Evolutionary conservation across 257 asterid genomes (phyloP), one percentile per base, ranked within the genome.

Genomic region (Leptodermis oblonga): DNA sequence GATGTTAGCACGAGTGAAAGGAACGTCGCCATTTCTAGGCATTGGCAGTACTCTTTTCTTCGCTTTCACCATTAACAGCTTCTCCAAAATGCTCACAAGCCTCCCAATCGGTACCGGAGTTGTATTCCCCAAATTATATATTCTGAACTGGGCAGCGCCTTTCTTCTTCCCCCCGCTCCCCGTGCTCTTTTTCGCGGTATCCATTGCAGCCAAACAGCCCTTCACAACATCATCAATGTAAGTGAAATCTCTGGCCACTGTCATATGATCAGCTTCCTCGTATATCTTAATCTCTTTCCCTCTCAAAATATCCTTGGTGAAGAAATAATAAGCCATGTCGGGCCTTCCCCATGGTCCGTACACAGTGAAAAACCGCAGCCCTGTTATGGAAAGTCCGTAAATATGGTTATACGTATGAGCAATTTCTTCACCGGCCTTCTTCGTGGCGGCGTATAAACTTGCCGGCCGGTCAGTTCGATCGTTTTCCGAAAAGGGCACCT

Each of bases 291-390:
- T 90, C 82, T 83, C 88, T 51, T 90, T 90, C 17, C 96, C 86
- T 67, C 81, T 80, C 69, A 90, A 64, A 18, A 90, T 90, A 77
- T 90, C 95, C 76, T 78, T 90, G 0, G 97, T 90, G 55, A 90
- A 90, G 87, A 85, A 88, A 61, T 78, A 90, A 64, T 90, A 90
- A 2, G 95, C 95, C 97, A 90, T 90, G 41, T 90, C 97, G 0
- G 97, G 97, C 74, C 97, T 78, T 8, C 97, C 97, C 97, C 95
- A 88, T 0, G 95, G 97, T n/a, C 97, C 97, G 49, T 86, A 90
- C 18, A 90, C 97, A 0, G 97, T 90, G 79, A 90, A 90, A 48
- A 90, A 87, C 0, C 96, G 80, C 65, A 90, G 56, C 25, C 97
- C 97, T 0, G 95, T 90, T 5, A 90, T 80, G 0, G 95, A 88